A percentile compares a stretch with the other conserved stretches of the same genome.
phyloP scores from a whole-genome alignment of 2,329 filamentous ascomycete species.

The Tolypocladium guangdongense region DNA sequence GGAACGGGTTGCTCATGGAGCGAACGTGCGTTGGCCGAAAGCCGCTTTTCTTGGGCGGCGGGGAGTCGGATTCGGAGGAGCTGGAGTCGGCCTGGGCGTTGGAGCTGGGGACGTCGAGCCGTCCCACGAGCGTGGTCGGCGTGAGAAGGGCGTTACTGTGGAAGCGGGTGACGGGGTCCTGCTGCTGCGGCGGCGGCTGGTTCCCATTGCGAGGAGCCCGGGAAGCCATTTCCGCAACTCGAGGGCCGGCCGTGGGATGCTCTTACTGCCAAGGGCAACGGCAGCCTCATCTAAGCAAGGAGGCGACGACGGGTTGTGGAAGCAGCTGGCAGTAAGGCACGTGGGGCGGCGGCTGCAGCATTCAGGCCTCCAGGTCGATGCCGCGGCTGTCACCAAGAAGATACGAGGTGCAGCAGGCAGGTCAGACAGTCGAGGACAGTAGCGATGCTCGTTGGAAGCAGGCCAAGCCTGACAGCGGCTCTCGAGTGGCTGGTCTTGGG shows the following conservation, averaged over 20 bases:
- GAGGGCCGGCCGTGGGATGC: background rate
- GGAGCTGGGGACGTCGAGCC: conserved; percentile 16
- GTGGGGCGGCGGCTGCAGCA: background rate
- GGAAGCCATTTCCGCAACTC: conserved; percentile 17
- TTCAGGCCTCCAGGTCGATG: background rate
- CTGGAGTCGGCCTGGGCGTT: conserved; percentile 25
- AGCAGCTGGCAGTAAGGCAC: background rate
- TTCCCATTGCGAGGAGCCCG: conserved; percentile 17
- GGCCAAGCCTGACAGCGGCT: background rate
- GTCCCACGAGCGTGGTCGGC: conserved; percentile 16
- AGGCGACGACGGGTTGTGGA: background rate
- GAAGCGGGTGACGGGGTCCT: conserved; percentile 24
- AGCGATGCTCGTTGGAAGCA: background rate
- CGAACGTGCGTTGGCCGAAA: conserved; percentile 24
- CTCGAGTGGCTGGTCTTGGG: background rate
- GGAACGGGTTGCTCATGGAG: conserved; percentile 73
- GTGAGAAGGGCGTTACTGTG: conserved; percentile 24
- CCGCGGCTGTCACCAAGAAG: background rate
- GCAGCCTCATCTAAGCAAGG: background rate
- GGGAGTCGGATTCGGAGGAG: conserved; percentile 33
- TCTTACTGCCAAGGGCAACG: background rate
- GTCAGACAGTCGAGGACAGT: background rate
- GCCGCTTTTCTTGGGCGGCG: conserved; percentile 13
- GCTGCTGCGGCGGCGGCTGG: conserved; percentile 11
- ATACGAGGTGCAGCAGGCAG: background rate